These are phyloP conservation scores for Trichophyton verrucosum DNA, from an alignment of 2,329 filamentous ascomycete genomes.

Conservation along the genomic window DNA sequence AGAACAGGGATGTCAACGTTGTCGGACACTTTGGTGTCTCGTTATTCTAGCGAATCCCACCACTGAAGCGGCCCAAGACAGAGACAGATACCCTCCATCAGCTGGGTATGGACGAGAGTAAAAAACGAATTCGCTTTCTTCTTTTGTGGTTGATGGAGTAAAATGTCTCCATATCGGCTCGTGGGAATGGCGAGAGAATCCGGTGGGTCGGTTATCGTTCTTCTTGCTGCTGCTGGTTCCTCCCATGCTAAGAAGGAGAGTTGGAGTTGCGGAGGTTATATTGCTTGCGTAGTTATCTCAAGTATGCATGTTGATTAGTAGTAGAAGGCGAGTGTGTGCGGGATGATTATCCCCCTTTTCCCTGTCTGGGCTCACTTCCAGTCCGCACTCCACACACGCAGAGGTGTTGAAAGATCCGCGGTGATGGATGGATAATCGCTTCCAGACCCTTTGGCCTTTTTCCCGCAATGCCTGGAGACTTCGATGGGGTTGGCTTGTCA, in stretches of 20 bases:
- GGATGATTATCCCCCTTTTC: neutral
- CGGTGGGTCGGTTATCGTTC: neutral
- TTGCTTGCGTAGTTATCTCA: no score
- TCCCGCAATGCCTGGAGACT: neutral
- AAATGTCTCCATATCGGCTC: slow-evolving; percentile 1
- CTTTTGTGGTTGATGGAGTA: neutral
- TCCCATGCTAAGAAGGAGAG: no score
- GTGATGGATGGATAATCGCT: neutral
- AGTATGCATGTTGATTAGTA: neutral
- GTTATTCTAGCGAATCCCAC: slow-evolving; percentile 14
- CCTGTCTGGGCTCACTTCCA: neutral
- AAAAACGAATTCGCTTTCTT: neutral
- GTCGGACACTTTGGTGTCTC: slow-evolving; percentile 10
- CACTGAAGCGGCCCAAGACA: slow-evolving; percentile 15
- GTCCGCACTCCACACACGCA: neutral
- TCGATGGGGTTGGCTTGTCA: neutral
- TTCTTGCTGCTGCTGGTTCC: no score
- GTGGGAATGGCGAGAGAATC: neutral
- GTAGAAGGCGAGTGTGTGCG: neutral
- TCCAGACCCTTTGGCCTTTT: neutral
- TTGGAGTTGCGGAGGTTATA: no score
- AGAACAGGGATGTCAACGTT: slow-evolving; percentile 15
- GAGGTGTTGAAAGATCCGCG: neutral
- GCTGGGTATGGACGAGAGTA: slow-evolving; percentile 9
- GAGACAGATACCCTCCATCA: slow-evolving; percentile 16